Evolutionary conservation across 192 early-diverging fungal species (phyloP).

Genomic region (Coemansia sp.): DNA sequence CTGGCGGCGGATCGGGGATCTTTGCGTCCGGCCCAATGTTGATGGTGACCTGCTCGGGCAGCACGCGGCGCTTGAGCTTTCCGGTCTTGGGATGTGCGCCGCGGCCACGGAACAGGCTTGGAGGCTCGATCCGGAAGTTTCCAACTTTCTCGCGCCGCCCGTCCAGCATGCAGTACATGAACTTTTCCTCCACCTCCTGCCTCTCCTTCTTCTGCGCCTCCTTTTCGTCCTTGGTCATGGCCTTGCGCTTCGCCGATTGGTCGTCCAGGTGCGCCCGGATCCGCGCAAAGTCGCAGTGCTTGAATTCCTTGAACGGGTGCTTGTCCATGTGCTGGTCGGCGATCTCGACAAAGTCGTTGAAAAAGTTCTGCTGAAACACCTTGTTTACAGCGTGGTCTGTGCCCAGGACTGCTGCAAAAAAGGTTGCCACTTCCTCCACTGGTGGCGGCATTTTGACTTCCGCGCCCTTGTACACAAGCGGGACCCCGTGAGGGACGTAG

Average conservation of each 20-base stretch:
- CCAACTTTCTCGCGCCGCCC: constrained; percentile 96
- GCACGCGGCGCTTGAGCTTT: constrained; percentile 81
- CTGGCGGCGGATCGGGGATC: constrained; percentile 79
- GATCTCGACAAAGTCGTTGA: constrained; percentile 76
- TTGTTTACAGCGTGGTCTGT: constrained; percentile 82
- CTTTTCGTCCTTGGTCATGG: constrained; percentile 89
- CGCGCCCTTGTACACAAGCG: constrained; percentile 83
- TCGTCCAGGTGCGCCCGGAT: constrained; percentile 76
- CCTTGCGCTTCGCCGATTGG: constrained; percentile 77
- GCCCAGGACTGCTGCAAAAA: constrained; percentile 84
- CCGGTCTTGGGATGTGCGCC: constrained; percentile 96
- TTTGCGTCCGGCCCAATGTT: constrained; percentile 78
- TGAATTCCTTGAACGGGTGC: constrained; percentile 70
- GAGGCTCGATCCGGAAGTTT: constrained; percentile 96
- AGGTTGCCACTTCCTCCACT: constrained; percentile 92
- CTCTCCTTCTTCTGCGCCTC: constrained; percentile 73
- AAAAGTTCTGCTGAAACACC: constrained; percentile 90
- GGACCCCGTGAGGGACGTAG: constrained; percentile 85
- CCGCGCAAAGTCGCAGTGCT: constrained; percentile 85
- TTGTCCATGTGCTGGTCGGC: constrained; percentile 58
- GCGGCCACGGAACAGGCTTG: constrained; percentile 93
- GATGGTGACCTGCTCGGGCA: constrained; percentile 90
- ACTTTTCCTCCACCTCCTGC: constrained; percentile 68
- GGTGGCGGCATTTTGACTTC: constrained; percentile 63
- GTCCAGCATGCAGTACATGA: constrained; percentile 71